phyloP scores from a whole-genome alignment of 169 alveolate species.

The Prorocentrum cordatum region DNA sequence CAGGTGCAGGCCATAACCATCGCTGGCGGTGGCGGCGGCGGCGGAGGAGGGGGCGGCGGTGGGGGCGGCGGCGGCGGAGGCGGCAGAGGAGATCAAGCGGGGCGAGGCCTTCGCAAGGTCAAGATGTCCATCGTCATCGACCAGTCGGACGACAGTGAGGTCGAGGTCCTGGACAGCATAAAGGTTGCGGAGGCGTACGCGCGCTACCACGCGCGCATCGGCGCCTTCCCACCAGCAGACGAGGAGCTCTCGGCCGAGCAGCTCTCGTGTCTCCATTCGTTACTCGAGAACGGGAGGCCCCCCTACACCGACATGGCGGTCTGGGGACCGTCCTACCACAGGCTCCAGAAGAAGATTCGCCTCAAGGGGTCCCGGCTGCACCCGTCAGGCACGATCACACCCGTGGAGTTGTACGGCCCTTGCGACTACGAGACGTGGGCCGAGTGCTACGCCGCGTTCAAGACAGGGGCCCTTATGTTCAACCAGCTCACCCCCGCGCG shows the following conservation, averaged over 20 bases:
- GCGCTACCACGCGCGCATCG: neutral
- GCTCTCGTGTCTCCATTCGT: neutral
- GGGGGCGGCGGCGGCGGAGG: too few species aligned
- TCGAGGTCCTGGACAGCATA: neutral
- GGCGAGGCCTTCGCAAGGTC: too few species aligned
- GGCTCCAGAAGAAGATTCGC: neutral
- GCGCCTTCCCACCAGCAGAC: neutral
- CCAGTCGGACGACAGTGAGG: conserved; percentile 20
- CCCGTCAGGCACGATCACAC: neutral
- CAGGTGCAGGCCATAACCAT: too few species aligned
- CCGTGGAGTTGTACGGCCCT: conserved; percentile 19
- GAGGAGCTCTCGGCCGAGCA: conserved; percentile 7
- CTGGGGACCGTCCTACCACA: conserved; percentile 15
- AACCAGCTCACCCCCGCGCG: neutral
- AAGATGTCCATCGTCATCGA: neutral
- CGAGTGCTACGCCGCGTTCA: neutral
- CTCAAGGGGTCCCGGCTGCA: neutral
- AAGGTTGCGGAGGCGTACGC: neutral
- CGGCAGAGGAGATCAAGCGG: too few species aligned
- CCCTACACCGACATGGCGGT: conserved; percentile 31
- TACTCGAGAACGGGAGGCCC: neutral
- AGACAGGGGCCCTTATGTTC: conserved; percentile 11
- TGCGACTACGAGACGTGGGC: neutral
- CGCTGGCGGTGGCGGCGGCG: too few species aligned
- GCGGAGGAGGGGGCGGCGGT: too few species aligned